Conservation (phyloP, 345 rosid species). For the Camelina neglecta region DNA sequence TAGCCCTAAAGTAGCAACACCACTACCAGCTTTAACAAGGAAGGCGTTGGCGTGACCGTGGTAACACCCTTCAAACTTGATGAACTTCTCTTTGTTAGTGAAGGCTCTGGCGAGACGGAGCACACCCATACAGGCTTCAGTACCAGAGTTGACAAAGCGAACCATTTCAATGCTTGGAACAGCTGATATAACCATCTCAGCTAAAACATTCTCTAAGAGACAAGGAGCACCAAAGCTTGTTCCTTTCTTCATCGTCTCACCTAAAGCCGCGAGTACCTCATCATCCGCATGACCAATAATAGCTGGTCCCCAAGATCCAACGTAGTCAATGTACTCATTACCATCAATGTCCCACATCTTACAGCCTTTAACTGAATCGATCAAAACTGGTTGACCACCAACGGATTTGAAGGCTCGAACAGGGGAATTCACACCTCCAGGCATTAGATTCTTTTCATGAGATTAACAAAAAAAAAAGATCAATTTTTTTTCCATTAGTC, state of each 20-base stretch:
- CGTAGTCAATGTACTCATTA: slow-evolving; percentile 91
- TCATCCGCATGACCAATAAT: slow-evolving; percentile 98
- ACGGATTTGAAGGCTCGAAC: slow-evolving; percentile 98
- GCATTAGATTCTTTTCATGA: slow-evolving; percentile 75
- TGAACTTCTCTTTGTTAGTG: slow-evolving; percentile 67
- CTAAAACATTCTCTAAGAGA: slow-evolving; percentile 83
- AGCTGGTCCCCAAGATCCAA: slow-evolving; percentile 99
- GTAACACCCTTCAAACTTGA: slow-evolving; percentile 96
- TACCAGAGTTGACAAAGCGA: slow-evolving; percentile 88
- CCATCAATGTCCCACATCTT: slow-evolving; percentile 97
- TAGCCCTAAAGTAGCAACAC: slow-evolving; percentile 89
- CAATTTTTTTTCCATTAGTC: not conserved
- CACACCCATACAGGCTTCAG: slow-evolving; percentile 97
- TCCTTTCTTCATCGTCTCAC: slow-evolving; percentile 95
- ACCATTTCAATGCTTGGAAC: slow-evolving; percentile 96
- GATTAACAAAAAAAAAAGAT: not conserved
- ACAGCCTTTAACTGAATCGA: slow-evolving; percentile 94
- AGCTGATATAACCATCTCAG: slow-evolving; percentile 94
- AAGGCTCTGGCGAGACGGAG: slow-evolving; percentile 96
- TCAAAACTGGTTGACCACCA: slow-evolving; percentile 87
- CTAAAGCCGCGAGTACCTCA: slow-evolving; percentile 81
- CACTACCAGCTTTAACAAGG: slow-evolving; percentile 97
- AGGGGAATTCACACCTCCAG: slow-evolving; percentile 96
- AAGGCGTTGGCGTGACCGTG: slow-evolving; percentile 97
- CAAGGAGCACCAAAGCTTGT: slow-evolving; percentile 99